phyloP scores from a whole-genome alignment of 805 yeast genomes.

The Barnettozyma salicaria region DNA sequence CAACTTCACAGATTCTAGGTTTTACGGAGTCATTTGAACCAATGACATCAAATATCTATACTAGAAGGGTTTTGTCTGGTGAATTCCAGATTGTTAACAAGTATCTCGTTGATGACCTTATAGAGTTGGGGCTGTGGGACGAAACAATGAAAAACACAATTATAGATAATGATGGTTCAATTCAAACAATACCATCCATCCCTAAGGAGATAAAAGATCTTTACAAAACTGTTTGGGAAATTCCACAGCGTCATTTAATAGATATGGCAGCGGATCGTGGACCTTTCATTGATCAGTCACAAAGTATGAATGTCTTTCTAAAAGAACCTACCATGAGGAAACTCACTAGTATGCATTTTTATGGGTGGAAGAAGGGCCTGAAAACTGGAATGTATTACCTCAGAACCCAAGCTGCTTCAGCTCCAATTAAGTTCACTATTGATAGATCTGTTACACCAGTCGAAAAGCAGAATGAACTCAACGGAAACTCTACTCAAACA shows the following conservation, averaged over 20 bases:
- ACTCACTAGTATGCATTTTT: slow-evolving; percentile 95
- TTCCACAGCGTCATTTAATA: slow-evolving; percentile 72
- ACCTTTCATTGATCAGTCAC: slow-evolving; percentile 88
- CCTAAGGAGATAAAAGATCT: slow-evolving; percentile 69
- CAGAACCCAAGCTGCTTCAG: slow-evolving; percentile 95
- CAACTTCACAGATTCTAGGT: slow-evolving; percentile 94
- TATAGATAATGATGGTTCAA: slow-evolving; percentile 75
- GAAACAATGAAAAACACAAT: slow-evolving; percentile 72
- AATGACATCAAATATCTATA: slow-evolving; percentile 87
- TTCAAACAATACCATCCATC: slow-evolving; percentile 65
- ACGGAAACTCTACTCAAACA: neutral
- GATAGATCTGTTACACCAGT: slow-evolving; percentile 40
- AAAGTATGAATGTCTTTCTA: slow-evolving; percentile 84
- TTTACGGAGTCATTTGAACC: slow-evolving; percentile 97
- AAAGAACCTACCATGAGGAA: slow-evolving; percentile 93
- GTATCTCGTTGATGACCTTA: slow-evolving; percentile 72
- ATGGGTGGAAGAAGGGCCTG: slow-evolving; percentile 97
- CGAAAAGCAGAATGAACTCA: neutral
- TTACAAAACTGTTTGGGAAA: slow-evolving; percentile 84
- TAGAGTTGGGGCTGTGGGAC: slow-evolving; percentile 79
- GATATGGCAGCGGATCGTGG: slow-evolving; percentile 83
- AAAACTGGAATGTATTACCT: slow-evolving; percentile 98
- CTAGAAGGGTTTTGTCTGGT: slow-evolving; percentile 87
- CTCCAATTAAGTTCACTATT: slow-evolving; percentile 90
- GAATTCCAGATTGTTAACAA: slow-evolving; percentile 92